phyloP scores from a whole-genome alignment of 148 eudicot species.

The Rhododendron ovatum region DNA sequence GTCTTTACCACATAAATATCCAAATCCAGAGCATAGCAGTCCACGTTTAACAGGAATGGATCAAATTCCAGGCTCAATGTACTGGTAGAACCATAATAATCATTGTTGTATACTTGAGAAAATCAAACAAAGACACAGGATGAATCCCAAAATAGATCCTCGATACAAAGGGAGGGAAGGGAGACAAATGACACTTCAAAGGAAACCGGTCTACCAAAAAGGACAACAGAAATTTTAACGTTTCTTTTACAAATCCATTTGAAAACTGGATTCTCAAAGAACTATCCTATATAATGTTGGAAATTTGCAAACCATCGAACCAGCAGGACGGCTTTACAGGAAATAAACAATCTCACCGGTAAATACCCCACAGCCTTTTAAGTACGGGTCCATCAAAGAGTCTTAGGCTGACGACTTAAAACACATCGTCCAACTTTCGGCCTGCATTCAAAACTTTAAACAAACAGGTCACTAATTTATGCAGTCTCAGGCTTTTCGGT shows the following conservation, averaged over 20 bases:
- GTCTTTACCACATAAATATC: neutral
- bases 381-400: neutral
- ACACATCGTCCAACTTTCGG: neutral
- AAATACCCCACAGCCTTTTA: neutral
- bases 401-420: neutral
- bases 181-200: neutral
- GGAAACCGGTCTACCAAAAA: neutral
- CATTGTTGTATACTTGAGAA: neutral
- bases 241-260: neutral
- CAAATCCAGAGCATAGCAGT: neutral
- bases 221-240: neutral
- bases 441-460: neutral
- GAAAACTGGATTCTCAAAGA: conserved; percentile 11
- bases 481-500: conserved; percentile 40
- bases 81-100: neutral
- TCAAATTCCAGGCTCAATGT: neutral
- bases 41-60: neutral
- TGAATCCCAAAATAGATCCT: neutral
- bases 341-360: neutral
- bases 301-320: neutral
- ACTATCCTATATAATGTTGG: neutral
- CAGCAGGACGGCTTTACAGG: conserved; percentile 1
- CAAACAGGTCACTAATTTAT: conserved; percentile 1
- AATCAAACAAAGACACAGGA: neutral
- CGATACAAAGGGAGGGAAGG: neutral